Evolutionary conservation across 441 rosid genomes (phyloP).

Genomic region (Codiaeum variegatum): DNA sequence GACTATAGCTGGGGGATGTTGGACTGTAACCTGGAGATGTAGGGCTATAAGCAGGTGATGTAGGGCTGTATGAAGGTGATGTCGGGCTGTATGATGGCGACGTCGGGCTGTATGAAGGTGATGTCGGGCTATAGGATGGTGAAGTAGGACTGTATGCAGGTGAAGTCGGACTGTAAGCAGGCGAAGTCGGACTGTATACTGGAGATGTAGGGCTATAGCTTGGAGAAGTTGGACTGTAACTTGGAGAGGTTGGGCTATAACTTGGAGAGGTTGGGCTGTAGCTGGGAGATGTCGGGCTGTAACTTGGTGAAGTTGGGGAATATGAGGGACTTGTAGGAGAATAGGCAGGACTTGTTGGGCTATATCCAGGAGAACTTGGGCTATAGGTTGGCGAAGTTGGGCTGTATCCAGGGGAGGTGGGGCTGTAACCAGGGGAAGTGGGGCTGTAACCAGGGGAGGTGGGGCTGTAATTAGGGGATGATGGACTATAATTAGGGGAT

Average conservation of each 20-base stretch:
- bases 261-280: constrained; percentile 83
- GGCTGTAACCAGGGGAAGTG: constrained; percentile 56
- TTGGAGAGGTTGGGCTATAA: constrained; percentile 62
- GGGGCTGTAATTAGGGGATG: constrained; percentile 83
- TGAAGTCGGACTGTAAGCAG: constrained; percentile 78
- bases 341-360: constrained; percentile 62
- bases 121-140: constrained; percentile 67
- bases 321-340: constrained; percentile 56
- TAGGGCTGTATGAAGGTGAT: constrained; percentile 61
- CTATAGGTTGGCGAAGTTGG: constrained; percentile 52
- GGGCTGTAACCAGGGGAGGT: constrained; percentile 60
- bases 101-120: constrained; percentile 53
- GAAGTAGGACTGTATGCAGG: constrained; percentile 83
- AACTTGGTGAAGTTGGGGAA: constrained; percentile 83
- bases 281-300: constrained; percentile 80
- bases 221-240: constrained; percentile 85
- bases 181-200: constrained; percentile 76
- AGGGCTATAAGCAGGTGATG: constrained; percentile 80
- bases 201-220: constrained; percentile 76
- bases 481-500: constrained; percentile 83
- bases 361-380: constrained; percentile 49
- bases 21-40: constrained; percentile 65
- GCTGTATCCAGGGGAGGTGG: constrained; percentile 54
- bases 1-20: constrained; percentile 46
- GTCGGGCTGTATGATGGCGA: constrained; percentile 47